A percentile compares a stretch with the other conserved stretches of the same genome.
Evolutionary conservation across 331 rosid genomes (phyloP).

Genomic region (Cydonia oblonga): DNA sequence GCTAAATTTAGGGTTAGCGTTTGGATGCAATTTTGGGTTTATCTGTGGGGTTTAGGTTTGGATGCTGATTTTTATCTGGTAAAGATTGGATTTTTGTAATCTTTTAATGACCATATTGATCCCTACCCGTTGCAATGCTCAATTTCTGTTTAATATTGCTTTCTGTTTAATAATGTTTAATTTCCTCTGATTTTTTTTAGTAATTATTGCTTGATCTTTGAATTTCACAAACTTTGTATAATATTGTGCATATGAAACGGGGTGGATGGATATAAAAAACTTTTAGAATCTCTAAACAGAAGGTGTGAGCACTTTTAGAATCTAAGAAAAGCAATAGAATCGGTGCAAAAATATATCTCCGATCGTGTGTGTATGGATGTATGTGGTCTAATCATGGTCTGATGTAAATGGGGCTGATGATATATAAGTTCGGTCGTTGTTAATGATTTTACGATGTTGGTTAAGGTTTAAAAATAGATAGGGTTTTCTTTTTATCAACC

Average conservation of each 20-base stretch:
- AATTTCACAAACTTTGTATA: neutral
- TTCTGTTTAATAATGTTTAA: neutral
- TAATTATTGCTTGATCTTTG: neutral
- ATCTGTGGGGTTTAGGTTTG: constrained; percentile 1
- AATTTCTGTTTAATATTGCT: neutral
- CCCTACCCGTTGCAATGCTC: neutral
- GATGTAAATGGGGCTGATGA: neutral
- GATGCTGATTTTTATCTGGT: neutral
- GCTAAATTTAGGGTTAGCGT: constrained; percentile 22
- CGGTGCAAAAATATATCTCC: neutral
- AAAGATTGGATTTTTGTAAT: neutral
- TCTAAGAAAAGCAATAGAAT: neutral
- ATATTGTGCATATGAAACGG: neutral
- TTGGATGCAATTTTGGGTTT: constrained; percentile 24
- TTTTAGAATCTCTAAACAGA: neutral
- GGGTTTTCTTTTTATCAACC: too few relatives aligned
- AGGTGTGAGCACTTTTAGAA: neutral
- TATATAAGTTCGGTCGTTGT: neutral
- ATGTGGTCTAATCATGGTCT: neutral
- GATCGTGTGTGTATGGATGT: too few relatives aligned
- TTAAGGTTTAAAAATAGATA: neutral
- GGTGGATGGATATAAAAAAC: neutral
- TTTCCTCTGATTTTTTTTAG: neutral
- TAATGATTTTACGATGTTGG: neutral
- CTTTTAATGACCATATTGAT: neutral